Percentiles rank a stretch among this genome's conserved stretches.
These are phyloP conservation scores for Penicillium sp. DNA, from an alignment of 2,329 filamentous ascomycete genomes.

Conservation along the genomic window DNA sequence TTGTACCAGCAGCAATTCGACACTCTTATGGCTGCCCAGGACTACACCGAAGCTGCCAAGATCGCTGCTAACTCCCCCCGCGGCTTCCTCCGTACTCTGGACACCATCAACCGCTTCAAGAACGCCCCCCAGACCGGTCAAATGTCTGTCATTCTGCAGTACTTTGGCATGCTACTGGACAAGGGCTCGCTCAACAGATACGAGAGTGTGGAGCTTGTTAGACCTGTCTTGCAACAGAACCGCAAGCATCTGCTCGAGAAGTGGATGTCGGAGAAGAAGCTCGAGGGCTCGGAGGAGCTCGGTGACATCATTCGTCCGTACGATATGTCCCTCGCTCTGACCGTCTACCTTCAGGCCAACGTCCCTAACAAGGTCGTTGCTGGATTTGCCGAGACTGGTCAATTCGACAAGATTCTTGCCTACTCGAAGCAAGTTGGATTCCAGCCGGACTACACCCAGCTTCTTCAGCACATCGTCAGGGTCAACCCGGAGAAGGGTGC, in stretches of 20 bases:
- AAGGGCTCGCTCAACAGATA: constrained; percentile 91
- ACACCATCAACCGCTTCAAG: constrained; percentile 97
- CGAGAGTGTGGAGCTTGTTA: constrained; percentile 89
- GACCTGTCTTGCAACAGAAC: constrained; percentile 89
- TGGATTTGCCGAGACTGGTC: constrained; percentile 89
- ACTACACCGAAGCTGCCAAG: constrained; percentile 88
- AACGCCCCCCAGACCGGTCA: constrained; percentile 69
- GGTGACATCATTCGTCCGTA: constrained; percentile 91
- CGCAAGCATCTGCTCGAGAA: constrained; percentile 96
- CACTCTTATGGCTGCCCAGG: constrained; percentile 74
- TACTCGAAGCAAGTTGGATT: constrained; percentile 85
- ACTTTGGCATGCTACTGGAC: constrained; percentile 95
- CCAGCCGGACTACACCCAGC: constrained; percentile 89
- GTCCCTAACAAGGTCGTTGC: constrained; percentile 92
- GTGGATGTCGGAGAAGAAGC: constrained; percentile 95
- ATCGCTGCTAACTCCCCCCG: constrained; percentile 94
- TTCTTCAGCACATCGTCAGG: constrained; percentile 89
- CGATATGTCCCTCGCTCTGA: constrained; percentile 82
- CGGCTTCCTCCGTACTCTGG: constrained; percentile 88
- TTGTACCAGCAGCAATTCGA: constrained; percentile 94
- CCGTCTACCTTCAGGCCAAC: constrained; percentile 88
- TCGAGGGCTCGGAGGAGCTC: constrained; percentile 93
- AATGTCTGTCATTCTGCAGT: constrained; percentile 92
- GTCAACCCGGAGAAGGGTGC: constrained; percentile 90
- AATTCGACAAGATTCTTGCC: constrained; percentile 94